A percentile compares a stretch with the other conserved stretches of the same genome.
These are phyloP conservation scores for Pyrenopolyporus hunteri DNA, from an alignment of 495 filamentous ascomycete species.

Conservation along the genomic window DNA sequence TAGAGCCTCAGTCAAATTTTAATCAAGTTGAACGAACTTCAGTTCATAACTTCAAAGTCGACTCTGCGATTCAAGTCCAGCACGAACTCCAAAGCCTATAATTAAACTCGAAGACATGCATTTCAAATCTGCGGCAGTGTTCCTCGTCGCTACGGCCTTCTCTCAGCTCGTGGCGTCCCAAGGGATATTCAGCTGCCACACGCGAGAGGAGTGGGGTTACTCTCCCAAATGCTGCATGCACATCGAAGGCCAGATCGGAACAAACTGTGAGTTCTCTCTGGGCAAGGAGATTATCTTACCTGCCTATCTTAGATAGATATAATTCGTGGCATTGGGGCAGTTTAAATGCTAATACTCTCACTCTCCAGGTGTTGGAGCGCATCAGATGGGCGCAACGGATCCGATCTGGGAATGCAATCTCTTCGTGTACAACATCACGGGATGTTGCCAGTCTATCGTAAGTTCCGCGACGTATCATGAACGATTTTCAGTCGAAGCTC, in stretches of 20 bases:
- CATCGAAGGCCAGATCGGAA: constrained; percentile 39
- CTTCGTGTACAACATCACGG: constrained; percentile 42
- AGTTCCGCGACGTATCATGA: constrained; percentile 1
- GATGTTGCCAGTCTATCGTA: constrained; percentile 41
- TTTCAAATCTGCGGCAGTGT: constrained; percentile 8
- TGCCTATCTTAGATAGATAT: neutral
- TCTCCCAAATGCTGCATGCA: constrained; percentile 39
- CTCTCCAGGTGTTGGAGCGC: constrained; percentile 31
- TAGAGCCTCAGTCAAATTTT: neutral
- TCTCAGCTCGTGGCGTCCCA: constrained; percentile 7
- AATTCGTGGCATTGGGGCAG: neutral
- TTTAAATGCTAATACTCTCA: neutral
- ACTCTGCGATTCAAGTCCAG: neutral
- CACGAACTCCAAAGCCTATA: neutral
- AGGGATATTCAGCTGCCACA: constrained; percentile 36
- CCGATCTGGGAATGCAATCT: constrained; percentile 41
- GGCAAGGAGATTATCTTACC: neutral
- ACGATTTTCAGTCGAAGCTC: too few species aligned
- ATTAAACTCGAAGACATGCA: too few species aligned
- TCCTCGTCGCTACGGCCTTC: constrained; percentile 28
- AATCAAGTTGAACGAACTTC: neutral
- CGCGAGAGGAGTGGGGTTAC: constrained; percentile 29
- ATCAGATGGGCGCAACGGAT: constrained; percentile 34
- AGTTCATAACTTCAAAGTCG: neutral
- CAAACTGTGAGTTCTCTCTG: constrained; percentile 34